Evolutionary conservation across 306 rosid species (phyloP), one percentile per base, ranked within the genome.

Genomic region (Casuarina glauca): DNA sequence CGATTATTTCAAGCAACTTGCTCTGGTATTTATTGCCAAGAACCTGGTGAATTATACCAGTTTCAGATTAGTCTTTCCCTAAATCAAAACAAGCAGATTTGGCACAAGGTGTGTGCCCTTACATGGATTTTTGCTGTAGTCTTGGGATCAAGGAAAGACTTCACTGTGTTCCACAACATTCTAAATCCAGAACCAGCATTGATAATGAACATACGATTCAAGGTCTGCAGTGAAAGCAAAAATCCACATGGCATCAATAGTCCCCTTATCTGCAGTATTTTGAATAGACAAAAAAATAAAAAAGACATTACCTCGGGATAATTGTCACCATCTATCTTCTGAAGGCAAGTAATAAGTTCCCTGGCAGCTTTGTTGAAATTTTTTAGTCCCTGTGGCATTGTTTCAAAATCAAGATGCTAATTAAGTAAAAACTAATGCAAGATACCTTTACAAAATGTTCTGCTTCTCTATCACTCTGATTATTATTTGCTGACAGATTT

Each of bases 131-230:
- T 93, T 44, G 97, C 81, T 13, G 97, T 82, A 55, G 99, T 95
- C 86, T 95, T 93, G 46, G 97, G 97, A 71, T 95, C 99, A 75
- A 95, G 92, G 87, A 95, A 95, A 39, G 97, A 84, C 79, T 91
- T 95, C 72, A 95, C 90, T 0, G 97, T 95, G 90, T 83, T 93
- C 99, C 99, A 93, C 84, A 91, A 75, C 85, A 95, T 90, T 85
- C 97, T 90, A 76, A 95, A 95, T 58, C 99, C 97, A 53, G 97
- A 87, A 82, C 97, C 99, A 73, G 96, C 99, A 80, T 95, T 95
- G 90, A 95, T 93, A 88, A 95, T 95, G 90, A 92, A 93, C 99
- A 95, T 93, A 74, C 96, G 96, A 79, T 87, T 91, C 93, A 93
- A 88, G 84, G 93, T 92, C 99, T 92, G 95, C 89, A 84, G 81